Evolutionary conservation across 2,329 filamentous ascomycete genomes (phyloP).

Genomic region (Mycogone perniciosa): DNA sequence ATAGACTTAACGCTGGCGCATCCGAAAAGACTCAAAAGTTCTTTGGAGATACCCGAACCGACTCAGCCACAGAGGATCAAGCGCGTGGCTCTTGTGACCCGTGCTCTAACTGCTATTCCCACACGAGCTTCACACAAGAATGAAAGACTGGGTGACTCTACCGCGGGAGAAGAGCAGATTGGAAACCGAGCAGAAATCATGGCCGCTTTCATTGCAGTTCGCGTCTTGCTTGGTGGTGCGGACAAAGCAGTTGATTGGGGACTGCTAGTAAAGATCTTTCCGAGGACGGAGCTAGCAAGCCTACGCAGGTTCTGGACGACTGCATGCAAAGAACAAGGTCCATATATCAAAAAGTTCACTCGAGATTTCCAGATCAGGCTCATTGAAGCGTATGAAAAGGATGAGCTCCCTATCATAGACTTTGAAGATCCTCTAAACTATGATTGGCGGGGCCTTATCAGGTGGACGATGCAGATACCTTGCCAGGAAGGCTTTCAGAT

Average conservation of each 20-base stretch:
- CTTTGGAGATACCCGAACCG: not conserved
- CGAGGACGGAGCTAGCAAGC: constrained; percentile 42
- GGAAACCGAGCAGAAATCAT: constrained; percentile 34
- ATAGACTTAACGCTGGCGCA: not conserved
- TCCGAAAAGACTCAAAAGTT: not conserved
- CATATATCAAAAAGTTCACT: constrained; percentile 48
- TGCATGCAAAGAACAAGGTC: constrained; percentile 44
- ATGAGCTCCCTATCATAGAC: constrained; percentile 55
- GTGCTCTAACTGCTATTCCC: constrained; percentile 24
- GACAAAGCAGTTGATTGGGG: constrained; percentile 57
- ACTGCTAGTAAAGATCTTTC: constrained; percentile 50
- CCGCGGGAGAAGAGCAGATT: constrained; percentile 10
- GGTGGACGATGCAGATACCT: constrained; percentile 56
- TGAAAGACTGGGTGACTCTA: not conserved
- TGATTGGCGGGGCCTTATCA: constrained; percentile 60
- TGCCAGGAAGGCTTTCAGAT: constrained; percentile 41
- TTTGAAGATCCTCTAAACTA: constrained; percentile 58
- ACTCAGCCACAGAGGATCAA: constrained; percentile 17
- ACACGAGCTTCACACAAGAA: not conserved
- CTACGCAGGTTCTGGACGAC: constrained; percentile 51
- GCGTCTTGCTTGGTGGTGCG: constrained; percentile 53
- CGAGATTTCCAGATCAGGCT: constrained; percentile 60
- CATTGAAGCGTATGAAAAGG: constrained; percentile 57
- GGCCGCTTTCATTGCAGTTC: constrained; percentile 52
- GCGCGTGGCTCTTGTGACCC: constrained; percentile 24